Evolutionary conservation across 169 alveolate species (phyloP).

Genomic region (Babesia microti): DNA sequence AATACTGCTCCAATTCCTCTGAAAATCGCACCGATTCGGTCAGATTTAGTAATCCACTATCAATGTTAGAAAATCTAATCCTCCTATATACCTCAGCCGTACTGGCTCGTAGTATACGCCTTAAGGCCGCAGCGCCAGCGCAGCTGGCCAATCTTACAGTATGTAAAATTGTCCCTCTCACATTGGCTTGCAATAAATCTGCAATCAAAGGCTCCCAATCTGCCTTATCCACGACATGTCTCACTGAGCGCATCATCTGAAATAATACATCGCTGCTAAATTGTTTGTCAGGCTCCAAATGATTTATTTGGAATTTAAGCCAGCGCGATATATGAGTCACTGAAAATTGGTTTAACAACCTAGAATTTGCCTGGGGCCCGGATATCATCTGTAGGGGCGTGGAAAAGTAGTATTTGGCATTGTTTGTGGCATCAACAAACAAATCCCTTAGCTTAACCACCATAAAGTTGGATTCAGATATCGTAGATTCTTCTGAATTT

Average conservation of each 20-base stretch:
- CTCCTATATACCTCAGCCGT: slow-evolving; percentile 60
- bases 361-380: slow-evolving; percentile 67
- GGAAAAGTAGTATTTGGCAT: slow-evolving; percentile 34
- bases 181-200: slow-evolving; percentile 70
- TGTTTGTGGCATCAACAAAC: slow-evolving; percentile 32
- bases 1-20: slow-evolving; percentile 57
- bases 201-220: slow-evolving; percentile 80
- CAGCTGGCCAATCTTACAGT: slow-evolving; percentile 64
- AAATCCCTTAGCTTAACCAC: slow-evolving; percentile 36
- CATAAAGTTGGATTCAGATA: slow-evolving; percentile 16
- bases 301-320: slow-evolving; percentile 68
- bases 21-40: slow-evolving; percentile 52
- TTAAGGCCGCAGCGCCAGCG: slow-evolving; percentile 68
- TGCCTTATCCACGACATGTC: slow-evolving; percentile 70
- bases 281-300: slow-evolving; percentile 66
- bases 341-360: slow-evolving; percentile 64
- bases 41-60: slow-evolving; percentile 49
- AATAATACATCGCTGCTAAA: slow-evolving; percentile 64
- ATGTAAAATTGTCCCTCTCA: slow-evolving; percentile 64
- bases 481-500: slow-evolving; percentile 10
- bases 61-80: slow-evolving; percentile 42
- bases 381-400: slow-evolving; percentile 49
- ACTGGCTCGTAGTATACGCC: slow-evolving; percentile 68
- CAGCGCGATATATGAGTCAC: slow-evolving; percentile 68
- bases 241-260: slow-evolving; percentile 75